These are phyloP conservation scores for Lactarius deliciosus DNA, from an alignment of 768 basidiomycete genomes.

Conservation along the genomic window DNA sequence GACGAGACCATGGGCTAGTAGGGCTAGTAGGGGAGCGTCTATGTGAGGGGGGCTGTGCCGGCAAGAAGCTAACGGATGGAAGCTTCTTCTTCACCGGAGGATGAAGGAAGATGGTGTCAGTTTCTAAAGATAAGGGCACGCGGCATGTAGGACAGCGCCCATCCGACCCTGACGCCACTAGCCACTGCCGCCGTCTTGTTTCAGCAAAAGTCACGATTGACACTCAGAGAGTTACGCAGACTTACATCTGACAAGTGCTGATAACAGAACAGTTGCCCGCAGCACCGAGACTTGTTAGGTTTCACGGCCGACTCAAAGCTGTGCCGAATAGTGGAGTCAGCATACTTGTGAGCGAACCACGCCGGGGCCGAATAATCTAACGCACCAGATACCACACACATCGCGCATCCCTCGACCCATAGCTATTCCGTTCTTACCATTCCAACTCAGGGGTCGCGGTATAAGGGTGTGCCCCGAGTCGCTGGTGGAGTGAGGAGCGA, in stretches of 20 bases:
- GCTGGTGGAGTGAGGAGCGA: slow-evolving; percentile 8
- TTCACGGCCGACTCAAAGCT: slow-evolving; percentile 30
- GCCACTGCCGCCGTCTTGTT: slow-evolving; percentile 19
- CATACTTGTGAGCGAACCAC: background rate
- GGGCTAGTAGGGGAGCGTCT: slow-evolving; percentile 4
- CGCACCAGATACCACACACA: slow-evolving; percentile 31
- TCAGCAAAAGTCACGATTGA: background rate
- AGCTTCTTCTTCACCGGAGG: slow-evolving; percentile 19
- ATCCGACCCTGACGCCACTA: slow-evolving; percentile 24
- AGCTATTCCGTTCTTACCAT: slow-evolving; percentile 27
- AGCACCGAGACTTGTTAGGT: slow-evolving; percentile 29
- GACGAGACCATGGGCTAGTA: slow-evolving; percentile 15
- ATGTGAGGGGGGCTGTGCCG: slow-evolving; percentile 4
- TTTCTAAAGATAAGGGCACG: slow-evolving; percentile 26
- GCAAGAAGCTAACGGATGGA: slow-evolving; percentile 9
- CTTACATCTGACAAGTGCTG: slow-evolving; percentile 31
- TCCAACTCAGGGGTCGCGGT: slow-evolving; percentile 21
- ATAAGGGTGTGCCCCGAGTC: slow-evolving; percentile 3
- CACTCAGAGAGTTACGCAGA: background rate
- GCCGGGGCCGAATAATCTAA: slow-evolving; percentile 8
- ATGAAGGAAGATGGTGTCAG: slow-evolving; percentile 28
- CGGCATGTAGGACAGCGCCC: slow-evolving; percentile 31
- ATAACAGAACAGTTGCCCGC: slow-evolving; percentile 30
- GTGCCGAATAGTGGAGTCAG: slow-evolving; percentile 19
- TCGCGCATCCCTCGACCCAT: slow-evolving; percentile 24